Conservation (phyloP, 2,329 filamentous ascomycete species). For the Coniochaeta hoffmannii region DNA sequence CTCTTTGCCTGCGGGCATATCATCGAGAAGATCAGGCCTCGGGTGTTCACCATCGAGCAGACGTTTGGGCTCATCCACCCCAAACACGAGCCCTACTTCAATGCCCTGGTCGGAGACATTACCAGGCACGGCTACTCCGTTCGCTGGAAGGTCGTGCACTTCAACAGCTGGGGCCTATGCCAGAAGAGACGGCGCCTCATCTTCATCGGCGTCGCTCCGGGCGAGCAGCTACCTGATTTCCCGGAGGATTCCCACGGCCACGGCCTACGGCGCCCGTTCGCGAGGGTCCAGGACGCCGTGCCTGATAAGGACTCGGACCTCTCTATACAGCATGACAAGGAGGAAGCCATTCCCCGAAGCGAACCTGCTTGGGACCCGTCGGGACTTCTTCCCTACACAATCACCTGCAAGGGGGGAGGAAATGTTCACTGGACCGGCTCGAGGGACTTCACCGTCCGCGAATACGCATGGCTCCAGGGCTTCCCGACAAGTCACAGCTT, state of each 20-base stretch:
- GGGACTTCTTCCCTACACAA: constrained; percentile 42
- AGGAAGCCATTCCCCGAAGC: constrained; percentile 5
- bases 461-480: constrained; percentile 61
- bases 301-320: not conserved
- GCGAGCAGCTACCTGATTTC: constrained; percentile 61
- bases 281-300: constrained; percentile 33
- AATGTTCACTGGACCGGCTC: constrained; percentile 60
- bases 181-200: constrained; percentile 45
- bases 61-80: constrained; percentile 59
- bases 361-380: constrained; percentile 37
- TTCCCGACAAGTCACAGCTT: constrained; percentile 61
- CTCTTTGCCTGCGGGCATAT: constrained; percentile 47
- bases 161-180: constrained; percentile 43
- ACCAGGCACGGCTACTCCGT: constrained; percentile 61
- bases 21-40: constrained; percentile 50
- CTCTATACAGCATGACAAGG: not conserved
- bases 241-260: constrained; percentile 52
- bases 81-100: constrained; percentile 47
- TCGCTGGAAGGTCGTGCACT: constrained; percentile 54
- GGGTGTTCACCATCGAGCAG: constrained; percentile 72
- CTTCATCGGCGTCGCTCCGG: constrained; percentile 56
- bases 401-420: constrained; percentile 55
- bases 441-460: constrained; percentile 57
- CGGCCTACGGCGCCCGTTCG: constrained; percentile 28
- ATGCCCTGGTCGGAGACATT: constrained; percentile 54